A percentile compares a stretch with the other conserved stretches of the same genome.
These are phyloP conservation scores for Cystofilobasidium macerans DNA, from an alignment of 768 basidiomycete species.

Conservation along the genomic window DNA sequence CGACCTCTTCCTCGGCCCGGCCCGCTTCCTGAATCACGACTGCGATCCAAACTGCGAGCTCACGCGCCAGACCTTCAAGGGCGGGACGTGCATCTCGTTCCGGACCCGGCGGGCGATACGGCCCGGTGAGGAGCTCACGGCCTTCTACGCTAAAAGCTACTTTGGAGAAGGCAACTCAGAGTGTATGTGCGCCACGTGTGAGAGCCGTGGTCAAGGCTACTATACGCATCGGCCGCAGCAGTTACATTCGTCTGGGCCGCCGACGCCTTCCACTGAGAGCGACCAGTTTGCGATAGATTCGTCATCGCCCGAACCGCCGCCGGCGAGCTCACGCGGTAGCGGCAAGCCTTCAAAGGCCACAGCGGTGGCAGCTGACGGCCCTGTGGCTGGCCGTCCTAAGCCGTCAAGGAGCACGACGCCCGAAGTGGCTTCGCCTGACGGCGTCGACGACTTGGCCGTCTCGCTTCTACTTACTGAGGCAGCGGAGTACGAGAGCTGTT, in stretches of 20 bases:
- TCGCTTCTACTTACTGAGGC: background rate
- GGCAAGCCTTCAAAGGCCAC: too few relatives aligned
- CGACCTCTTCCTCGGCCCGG: slow-evolving; percentile 11
- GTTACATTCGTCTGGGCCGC: too few relatives aligned
- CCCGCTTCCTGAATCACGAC: slow-evolving; percentile 17
- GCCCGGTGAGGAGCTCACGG: slow-evolving; percentile 12
- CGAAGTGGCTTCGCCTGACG: too few relatives aligned
- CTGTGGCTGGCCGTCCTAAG: too few relatives aligned
- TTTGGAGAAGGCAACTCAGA: slow-evolving; percentile 3
- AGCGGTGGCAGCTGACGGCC: too few relatives aligned
- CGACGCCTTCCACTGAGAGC: too few relatives aligned
- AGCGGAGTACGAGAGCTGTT: background rate
- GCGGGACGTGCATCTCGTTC: background rate
- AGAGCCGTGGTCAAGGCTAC: background rate
- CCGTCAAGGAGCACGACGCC: background rate
- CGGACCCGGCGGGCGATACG: background rate
- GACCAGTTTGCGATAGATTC: too few relatives aligned
- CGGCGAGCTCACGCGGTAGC: too few relatives aligned
- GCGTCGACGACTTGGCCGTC: too few relatives aligned
- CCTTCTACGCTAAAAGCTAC: slow-evolving; percentile 4
- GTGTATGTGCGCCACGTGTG: slow-evolving; percentile 13
- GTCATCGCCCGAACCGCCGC: too few relatives aligned
- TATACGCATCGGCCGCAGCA: background rate
- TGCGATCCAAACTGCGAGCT: slow-evolving; percentile 10
- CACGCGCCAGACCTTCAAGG: too few relatives aligned